phyloP scores from a whole-genome alignment of 371 early-diverging fungal genomes.

The Caulochytrium protostelioides region DNA sequence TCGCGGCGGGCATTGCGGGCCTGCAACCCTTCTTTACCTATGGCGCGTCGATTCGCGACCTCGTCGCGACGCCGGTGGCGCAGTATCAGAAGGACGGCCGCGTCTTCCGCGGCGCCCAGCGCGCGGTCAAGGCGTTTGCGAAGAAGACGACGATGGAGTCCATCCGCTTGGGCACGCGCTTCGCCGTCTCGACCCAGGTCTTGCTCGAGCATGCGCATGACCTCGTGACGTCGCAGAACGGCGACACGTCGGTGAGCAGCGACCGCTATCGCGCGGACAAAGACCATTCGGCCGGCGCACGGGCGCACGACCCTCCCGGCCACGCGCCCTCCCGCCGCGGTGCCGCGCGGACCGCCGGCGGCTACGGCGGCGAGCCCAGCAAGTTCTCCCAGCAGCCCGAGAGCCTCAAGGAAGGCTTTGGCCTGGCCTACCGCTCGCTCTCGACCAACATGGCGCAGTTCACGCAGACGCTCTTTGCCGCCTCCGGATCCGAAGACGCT shows the following conservation, averaged over 20 bases:
- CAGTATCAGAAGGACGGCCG: constrained; percentile 78
- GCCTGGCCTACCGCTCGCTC: no score
- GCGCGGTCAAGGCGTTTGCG: constrained; percentile 71
- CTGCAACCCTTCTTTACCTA: constrained; percentile 71
- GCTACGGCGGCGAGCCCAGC: no score
- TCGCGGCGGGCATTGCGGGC: constrained; percentile 78
- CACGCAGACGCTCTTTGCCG: no score
- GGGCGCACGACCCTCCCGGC: background rate
- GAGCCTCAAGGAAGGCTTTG: no score
- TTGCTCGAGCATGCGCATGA: constrained; percentile 79
- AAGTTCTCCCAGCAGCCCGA: no score
- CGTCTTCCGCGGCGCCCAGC: constrained; percentile 35
- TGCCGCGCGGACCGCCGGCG: no score
- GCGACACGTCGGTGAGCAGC: background rate
- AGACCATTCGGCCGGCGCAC: background rate
- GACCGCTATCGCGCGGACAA: background rate
- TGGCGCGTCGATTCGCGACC: constrained; percentile 74
- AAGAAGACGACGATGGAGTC: constrained; percentile 74
- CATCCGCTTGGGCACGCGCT: constrained; percentile 57
- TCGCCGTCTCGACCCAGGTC: constrained; percentile 75
- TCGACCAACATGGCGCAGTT: no score
- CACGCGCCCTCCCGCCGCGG: no score
- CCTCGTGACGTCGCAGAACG: no score
- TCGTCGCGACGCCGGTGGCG: constrained; percentile 74
- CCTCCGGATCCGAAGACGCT: no score